phyloP scores from a whole-genome alignment of 148 eudicot species.

The Heliamphora exappendiculata region DNA sequence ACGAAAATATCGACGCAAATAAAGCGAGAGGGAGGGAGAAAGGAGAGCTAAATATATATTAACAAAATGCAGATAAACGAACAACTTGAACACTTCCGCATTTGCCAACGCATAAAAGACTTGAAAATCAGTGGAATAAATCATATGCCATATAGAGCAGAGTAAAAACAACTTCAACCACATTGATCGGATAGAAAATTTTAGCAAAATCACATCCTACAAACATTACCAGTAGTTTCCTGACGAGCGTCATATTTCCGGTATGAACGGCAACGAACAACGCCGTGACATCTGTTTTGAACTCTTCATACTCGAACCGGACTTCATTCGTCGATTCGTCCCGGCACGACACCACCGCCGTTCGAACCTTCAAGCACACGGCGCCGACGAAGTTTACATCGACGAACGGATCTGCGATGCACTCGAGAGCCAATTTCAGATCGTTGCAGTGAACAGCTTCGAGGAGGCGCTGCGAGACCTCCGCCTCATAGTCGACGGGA shows the following conservation, averaged over 20 bases:
- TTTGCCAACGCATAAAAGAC: neutral
- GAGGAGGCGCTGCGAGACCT: conserved; percentile 68
- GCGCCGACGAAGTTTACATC: conserved; percentile 78
- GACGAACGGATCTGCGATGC: conserved; percentile 43
- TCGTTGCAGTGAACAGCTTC: conserved; percentile 49
- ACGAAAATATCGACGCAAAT: neutral
- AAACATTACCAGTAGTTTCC: conserved; percentile 40
- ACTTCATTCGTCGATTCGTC: conserved; percentile 52
- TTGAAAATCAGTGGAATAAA: neutral
- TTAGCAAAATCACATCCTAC: neutral
- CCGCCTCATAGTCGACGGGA: conserved; percentile 70
- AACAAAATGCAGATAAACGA: neutral
- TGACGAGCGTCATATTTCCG: conserved; percentile 49
- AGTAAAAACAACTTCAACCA: neutral
- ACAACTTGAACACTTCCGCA: neutral
- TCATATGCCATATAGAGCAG: neutral
- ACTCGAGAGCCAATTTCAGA: conserved; percentile 33
- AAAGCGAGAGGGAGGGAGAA: too few relatives aligned
- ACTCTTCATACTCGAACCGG: conserved; percentile 44
- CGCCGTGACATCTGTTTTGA: conserved; percentile 77
- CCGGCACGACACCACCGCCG: conserved; percentile 33
- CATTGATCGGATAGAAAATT: neutral
- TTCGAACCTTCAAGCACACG: conserved; percentile 55
- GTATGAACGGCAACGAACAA: conserved; percentile 66
- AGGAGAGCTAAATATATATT: too few relatives aligned